Conservation (phyloP, 2,329 filamentous ascomycete species). For the Stemphylium lycopersici region DNA sequence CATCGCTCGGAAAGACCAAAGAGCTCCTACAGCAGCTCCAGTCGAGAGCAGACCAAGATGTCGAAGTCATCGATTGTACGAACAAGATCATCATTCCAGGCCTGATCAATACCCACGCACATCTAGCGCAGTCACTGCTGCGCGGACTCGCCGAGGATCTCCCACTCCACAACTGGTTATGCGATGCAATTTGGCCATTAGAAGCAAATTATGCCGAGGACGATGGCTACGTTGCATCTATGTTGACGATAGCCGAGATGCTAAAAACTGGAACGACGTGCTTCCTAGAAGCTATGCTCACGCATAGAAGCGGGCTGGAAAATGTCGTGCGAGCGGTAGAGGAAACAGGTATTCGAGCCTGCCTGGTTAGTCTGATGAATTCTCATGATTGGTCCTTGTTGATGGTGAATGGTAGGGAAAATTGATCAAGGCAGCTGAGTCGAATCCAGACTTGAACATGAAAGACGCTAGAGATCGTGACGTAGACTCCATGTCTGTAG, state of each 20-base stretch:
- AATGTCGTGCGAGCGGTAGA: constrained; percentile 38
- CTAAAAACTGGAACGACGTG: constrained; percentile 48
- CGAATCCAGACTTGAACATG: constrained; percentile 41
- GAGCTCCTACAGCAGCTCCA: constrained; percentile 27
- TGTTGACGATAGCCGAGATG: constrained; percentile 48
- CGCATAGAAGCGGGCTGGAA: constrained; percentile 37
- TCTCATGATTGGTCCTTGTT: background rate
- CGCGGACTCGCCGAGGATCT: constrained; percentile 39
- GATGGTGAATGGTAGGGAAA: constrained; percentile 33
- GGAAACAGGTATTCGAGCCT: constrained; percentile 44
- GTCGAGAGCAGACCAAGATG: background rate
- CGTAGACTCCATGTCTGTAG: constrained; percentile 44
- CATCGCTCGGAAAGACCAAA: constrained; percentile 52
- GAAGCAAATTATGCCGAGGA: constrained; percentile 45
- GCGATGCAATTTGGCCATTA: constrained; percentile 47
- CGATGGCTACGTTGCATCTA: constrained; percentile 43
- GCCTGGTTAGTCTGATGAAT: constrained; percentile 14
- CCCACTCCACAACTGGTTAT: constrained; percentile 34
- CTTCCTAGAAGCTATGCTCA: constrained; percentile 48
- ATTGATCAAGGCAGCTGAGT: constrained; percentile 48
- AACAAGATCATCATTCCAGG: constrained; percentile 46
- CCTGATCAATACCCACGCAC: constrained; percentile 47
- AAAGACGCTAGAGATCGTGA: constrained; percentile 49
- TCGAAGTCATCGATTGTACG: constrained; percentile 32
- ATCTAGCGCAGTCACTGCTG: constrained; percentile 45